A percentile compares a stretch with the other conserved stretches of the same genome.
Evolutionary conservation across 1,139 yeast species (phyloP).

Genomic region (Geotrichum armillariae): DNA sequence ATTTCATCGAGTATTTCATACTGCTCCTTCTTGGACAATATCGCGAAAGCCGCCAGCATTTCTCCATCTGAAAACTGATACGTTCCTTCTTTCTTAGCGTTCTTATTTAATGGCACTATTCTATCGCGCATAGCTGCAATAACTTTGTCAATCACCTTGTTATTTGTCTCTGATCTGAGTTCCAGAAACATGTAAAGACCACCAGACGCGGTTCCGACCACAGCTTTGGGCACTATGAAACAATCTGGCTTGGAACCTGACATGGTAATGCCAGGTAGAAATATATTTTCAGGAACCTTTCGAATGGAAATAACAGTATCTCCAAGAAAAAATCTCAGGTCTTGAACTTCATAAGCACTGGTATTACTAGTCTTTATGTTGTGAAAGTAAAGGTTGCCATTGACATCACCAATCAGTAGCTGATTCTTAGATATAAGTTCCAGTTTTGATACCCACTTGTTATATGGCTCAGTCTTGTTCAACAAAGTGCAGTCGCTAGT

Average conservation of each 20-base stretch:
- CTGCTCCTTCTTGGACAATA: too few relatives aligned
- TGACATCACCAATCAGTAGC: not conserved
- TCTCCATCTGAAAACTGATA: too few relatives aligned
- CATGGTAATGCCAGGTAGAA: not conserved
- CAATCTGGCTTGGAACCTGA: not conserved
- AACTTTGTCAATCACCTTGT: too few relatives aligned
- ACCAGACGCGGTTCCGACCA: slow-evolving; percentile 5
- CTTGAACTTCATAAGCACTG: not conserved
- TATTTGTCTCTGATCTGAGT: too few relatives aligned
- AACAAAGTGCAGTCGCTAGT: not conserved
- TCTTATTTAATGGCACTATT: too few relatives aligned
- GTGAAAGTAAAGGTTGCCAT: not conserved
- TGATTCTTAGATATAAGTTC: not conserved
- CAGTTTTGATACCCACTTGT: not conserved
- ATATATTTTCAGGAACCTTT: not conserved
- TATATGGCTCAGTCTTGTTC: not conserved
- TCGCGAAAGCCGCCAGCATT: too few relatives aligned
- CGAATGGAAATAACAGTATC: slow-evolving; percentile 5
- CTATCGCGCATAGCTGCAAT: too few relatives aligned
- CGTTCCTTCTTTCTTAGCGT: too few relatives aligned
- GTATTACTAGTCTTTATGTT: too few relatives aligned
- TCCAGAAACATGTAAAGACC: slow-evolving; percentile 2
- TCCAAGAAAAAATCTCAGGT: not conserved
- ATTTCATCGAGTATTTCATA: too few relatives aligned
- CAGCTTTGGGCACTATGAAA: not conserved